Evolutionary conservation across 169 alveolate species (phyloP), one percentile per base, ranked within the genome.

Genomic region (Eimeria necatrix): DNA sequence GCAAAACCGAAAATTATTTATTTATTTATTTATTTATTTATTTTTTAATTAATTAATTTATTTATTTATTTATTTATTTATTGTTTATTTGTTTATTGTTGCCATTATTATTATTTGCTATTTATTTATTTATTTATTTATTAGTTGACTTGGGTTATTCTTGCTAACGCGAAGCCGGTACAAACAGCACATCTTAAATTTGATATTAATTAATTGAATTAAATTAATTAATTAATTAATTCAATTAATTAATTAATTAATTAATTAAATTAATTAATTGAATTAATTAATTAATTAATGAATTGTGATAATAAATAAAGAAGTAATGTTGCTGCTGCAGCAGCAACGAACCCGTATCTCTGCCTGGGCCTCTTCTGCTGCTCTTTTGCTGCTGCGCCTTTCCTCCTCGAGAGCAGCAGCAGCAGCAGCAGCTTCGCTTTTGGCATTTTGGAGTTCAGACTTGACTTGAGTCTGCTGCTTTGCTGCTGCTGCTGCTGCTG

Each of bases 401-500:
- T 61, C n/a, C n/a, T n/a, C n/a, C n/a, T n/a, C n/a, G n/a, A n/a
- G n/a, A n/a, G n/a, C n/a, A n/a, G n/a, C n/a, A n/a, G n/a, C n/a
- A n/a, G n/a, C n/a, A n/a, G n/a, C n/a, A n/a, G n/a, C n/a, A 3
- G 48, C 32, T 12, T 4, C 26, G 78, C 78, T 68, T 10, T 10
- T 14, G 41, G 6, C 10, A 4, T n/a, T 74, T 26, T 53, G 22
- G 24, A 56, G 14, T 14, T 56, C 64, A 8, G 64, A 8, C 64
- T 56, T 14, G 20, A 14, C 46, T 68, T 32, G 49, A 22, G 78
- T 68, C 26, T 68, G 78, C 78, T 68, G 78, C 78, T 68, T 4
- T 46, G 53, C 61, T 76, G 87, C 61, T 76, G 56, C 87, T 76
- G 87, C 87, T 76, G 64, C 32, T 14, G 61, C 51, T 49, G 88